These are phyloP conservation scores for Cubamyces lactineus DNA, from an alignment of 768 basidiomycete species.

Conservation along the genomic window DNA sequence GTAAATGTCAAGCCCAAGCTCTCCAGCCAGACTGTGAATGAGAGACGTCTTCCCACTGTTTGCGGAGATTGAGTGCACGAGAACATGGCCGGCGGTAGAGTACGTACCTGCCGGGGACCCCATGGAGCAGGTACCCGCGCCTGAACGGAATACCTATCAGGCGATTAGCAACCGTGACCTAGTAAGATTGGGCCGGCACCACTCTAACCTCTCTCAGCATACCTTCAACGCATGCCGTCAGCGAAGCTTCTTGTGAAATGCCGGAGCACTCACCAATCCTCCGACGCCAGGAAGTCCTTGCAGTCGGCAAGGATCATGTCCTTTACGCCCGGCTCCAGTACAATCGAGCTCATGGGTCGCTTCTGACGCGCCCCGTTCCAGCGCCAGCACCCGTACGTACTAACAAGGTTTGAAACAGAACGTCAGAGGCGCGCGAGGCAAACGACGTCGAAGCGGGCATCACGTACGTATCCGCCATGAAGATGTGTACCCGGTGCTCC, in stretches of 20 bases:
- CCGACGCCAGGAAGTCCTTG: conserved; percentile 81
- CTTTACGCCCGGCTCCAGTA: conserved; percentile 85
- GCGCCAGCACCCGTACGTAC: conserved; percentile 78
- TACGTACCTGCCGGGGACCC: conserved; percentile 79
- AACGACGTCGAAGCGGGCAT: neutral
- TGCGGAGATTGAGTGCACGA: conserved; percentile 17
- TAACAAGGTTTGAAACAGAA: conserved; percentile 33
- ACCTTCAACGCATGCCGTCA: conserved; percentile 52
- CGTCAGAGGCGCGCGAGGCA: conserved; percentile 21
- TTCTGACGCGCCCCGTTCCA: conserved; percentile 91
- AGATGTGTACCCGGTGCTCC: conserved; percentile 88
- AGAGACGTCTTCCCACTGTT: conserved; percentile 82
- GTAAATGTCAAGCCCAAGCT: conserved; percentile 88
- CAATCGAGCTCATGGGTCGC: conserved; percentile 90
- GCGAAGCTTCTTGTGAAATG: conserved; percentile 23
- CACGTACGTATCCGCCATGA: conserved; percentile 85
- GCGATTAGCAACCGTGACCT: conserved; percentile 1
- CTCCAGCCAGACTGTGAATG: conserved; percentile 83
- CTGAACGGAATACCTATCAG: conserved; percentile 81
- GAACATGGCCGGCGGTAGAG: neutral
- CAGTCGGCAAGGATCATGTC: conserved; percentile 90
- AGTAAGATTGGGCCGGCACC: neutral
- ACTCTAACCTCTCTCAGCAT: conserved; percentile 81
- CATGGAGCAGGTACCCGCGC: conserved; percentile 81
- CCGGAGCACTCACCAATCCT: conserved; percentile 69